Base-by-base conservation (phyloP, 129 eudicot genomes). In the Gnaphalium uliginosum region DNA sequence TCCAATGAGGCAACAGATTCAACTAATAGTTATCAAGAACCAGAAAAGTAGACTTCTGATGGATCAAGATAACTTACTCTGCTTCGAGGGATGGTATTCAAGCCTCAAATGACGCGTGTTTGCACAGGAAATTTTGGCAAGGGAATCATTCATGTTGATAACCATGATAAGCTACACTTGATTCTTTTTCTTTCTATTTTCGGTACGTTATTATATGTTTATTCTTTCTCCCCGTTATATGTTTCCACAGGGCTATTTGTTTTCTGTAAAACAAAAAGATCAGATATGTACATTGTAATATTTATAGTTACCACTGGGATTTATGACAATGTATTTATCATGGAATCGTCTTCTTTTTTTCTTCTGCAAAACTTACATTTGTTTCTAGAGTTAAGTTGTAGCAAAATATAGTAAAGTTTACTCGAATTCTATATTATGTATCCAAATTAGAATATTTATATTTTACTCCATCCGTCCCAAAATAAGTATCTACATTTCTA, bases 11-110 rank as follows among this genome's bases (percentile, higher is more conserved):
- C 58, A 73, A 23, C 30, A 57, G 81, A 66, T 51, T 77, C 64
- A 53, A 33, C 35, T 57, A 83, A 69, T 66, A 78, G 83, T 51
- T 14, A 72, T 74, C 83, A 69, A 69, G 93, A 80, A 60, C 69
- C 79, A 26, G 81, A 74, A 76, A 83, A 78, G 37, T 77, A 77
- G 76, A 73, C 41, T 56, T 15, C 14, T 35, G 76, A 50, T 18
- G 56, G 48, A 48, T 61, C 56, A 76, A 67, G 72, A 76, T 67
- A 27, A 15, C 26, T 41, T 58, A 32, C 57, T 50, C 15, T 75
- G 63, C 61, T 32, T 60, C 53, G 23, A 65, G 60, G 58, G 8
- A 33, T 29, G 65, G 23, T 1, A 33, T 79, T 50, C 67, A 51
- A 35, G 54, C 56, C 17, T 43, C 50, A 0, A 43, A 4, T 43